Evolutionary conservation across 164 flowering plant species (phyloP).

Genomic region (Paratinospora sagittata): DNA sequence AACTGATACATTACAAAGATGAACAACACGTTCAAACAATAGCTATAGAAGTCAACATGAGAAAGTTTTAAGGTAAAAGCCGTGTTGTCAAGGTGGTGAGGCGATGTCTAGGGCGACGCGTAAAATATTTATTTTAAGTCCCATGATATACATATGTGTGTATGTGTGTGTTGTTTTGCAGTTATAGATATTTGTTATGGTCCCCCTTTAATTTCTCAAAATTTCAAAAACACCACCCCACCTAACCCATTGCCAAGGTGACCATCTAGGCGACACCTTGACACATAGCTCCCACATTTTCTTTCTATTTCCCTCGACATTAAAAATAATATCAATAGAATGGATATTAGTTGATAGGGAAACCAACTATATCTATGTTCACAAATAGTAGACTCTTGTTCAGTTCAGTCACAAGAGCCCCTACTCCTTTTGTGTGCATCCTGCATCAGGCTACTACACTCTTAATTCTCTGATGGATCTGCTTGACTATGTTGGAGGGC

Average conservation of each 20-base stretch:
- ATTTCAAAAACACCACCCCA: no score
- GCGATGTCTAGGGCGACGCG: no score
- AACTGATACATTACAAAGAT: background rate
- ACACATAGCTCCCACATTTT: background rate
- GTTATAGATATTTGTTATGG: no score
- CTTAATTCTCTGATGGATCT: no score
- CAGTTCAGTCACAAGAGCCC: background rate
- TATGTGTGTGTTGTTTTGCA: no score
- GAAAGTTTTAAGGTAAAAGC: background rate
- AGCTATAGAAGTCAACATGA: background rate
- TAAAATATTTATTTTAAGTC: no score
- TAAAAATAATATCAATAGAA: background rate
- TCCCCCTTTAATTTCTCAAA: no score
- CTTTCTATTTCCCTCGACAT: background rate
- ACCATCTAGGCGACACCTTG: background rate
- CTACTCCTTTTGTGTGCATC: background rate
- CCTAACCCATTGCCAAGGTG: no score
- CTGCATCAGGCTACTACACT: no score
- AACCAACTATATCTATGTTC: background rate
- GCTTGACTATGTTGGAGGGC: no score
- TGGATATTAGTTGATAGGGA: background rate
- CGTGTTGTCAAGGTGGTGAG: no score
- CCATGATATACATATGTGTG: no score
- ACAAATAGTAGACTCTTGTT: background rate
- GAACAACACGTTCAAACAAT: background rate